Evolutionary conservation across 1,284 basidiomycete species (phyloP).

Genomic region (Ceratobasidium sp.): DNA sequence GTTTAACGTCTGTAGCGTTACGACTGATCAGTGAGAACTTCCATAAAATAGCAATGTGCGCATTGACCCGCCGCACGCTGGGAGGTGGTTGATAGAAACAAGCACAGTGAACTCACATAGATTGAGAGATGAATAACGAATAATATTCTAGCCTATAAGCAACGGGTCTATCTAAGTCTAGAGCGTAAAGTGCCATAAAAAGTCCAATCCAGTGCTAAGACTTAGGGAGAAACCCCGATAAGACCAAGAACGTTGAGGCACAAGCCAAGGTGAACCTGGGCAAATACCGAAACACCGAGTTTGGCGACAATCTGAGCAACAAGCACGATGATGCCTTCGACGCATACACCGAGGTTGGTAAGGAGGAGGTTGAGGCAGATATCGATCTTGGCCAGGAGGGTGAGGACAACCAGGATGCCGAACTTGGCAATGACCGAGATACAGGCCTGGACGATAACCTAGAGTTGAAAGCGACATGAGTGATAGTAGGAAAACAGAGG

Average conservation of each 20-base stretch:
- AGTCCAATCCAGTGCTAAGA: too few relatives aligned
- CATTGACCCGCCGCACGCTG: too few relatives aligned
- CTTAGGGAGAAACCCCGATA: background rate
- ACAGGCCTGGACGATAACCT: conserved; percentile 18
- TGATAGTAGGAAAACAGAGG: background rate
- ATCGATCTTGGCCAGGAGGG: background rate
- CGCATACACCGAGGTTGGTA: conserved; percentile 1
- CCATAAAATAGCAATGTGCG: too few relatives aligned
- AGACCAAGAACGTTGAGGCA: conserved; percentile 6
- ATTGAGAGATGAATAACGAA: too few relatives aligned
- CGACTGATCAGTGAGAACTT: too few relatives aligned
- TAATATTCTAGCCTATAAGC: too few relatives aligned
- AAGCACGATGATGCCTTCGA: conserved; percentile 10
- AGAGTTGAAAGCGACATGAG: background rate
- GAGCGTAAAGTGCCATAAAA: too few relatives aligned
- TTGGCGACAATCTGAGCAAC: background rate
- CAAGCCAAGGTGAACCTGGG: conserved; percentile 2
- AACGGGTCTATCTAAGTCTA: too few relatives aligned
- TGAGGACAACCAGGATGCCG: background rate
- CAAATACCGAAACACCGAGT: background rate
- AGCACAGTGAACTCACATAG: too few relatives aligned
- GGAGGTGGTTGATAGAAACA: too few relatives aligned
- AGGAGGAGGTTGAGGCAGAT: conserved; percentile 1
- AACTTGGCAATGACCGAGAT: background rate
- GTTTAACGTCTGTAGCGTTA: too few relatives aligned